Evolutionary conservation across 805 yeast species (phyloP).

Genomic region (Komagataella phaffii): DNA sequence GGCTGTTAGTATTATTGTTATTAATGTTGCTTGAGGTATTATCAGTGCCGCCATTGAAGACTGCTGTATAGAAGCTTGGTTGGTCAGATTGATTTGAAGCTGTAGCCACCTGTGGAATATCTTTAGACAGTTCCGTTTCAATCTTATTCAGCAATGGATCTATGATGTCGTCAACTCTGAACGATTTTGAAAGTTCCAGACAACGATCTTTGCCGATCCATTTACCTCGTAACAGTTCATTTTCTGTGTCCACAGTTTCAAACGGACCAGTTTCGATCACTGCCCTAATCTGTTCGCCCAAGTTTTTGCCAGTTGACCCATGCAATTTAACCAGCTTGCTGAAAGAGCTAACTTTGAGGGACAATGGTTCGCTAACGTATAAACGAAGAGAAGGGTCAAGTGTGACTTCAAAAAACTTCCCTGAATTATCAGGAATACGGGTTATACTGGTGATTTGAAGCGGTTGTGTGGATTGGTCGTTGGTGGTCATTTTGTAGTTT

Average conservation of each 20-base stretch:
- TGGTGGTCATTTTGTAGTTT: not conserved
- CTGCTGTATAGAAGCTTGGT: not conserved
- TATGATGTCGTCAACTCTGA: not conserved
- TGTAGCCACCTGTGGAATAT: not conserved
- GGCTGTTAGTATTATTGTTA: not conserved
- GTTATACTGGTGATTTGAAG: not conserved
- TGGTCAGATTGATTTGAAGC: not conserved
- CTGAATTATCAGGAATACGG: not conserved
- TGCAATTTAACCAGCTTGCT: not conserved
- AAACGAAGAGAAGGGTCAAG: not conserved
- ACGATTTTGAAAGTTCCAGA: not conserved
- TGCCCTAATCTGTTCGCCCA: constrained; percentile 1
- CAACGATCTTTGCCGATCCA: not conserved
- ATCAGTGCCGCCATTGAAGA: constrained; percentile 1
- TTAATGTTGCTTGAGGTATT: not conserved
- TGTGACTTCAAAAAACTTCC: not conserved
- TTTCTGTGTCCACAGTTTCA: not conserved
- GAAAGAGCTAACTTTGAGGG: not conserved
- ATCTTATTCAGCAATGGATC: not conserved
- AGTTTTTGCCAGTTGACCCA: constrained; percentile 1
- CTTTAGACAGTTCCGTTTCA: not conserved
- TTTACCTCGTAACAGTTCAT: not conserved
- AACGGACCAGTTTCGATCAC: not conserved
- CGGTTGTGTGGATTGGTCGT: not conserved
- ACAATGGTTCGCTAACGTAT: not conserved